Evolutionary conservation across 371 early-diverging fungal genomes (phyloP), one percentile per base, ranked within the genome.

Genomic region (Zychaea mexicana): DNA sequence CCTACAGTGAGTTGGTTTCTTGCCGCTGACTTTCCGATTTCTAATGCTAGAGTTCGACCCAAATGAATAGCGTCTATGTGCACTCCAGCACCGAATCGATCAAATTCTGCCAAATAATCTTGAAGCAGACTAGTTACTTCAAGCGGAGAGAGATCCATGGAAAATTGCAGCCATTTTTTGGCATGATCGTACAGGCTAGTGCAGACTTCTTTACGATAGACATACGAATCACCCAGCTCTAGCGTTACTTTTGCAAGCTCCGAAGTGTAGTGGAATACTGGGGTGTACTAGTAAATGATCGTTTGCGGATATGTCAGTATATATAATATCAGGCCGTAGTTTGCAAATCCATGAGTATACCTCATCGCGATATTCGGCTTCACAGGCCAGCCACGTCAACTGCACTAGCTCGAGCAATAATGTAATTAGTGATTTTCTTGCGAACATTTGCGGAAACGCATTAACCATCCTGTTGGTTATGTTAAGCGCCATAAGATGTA

Each of bases 311-410:
- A n/a, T n/a, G n/a, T n/a, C n/a, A n/a, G n/a, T n/a, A n/a, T n/a
- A n/a, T n/a, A n/a, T n/a, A n/a, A n/a, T n/a, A n/a, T n/a, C n/a
- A n/a, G n/a, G n/a, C n/a, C n/a, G n/a, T n/a, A n/a, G n/a, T n/a
- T n/a, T n/a, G n/a, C n/a, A n/a, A n/a, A n/a, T n/a, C n/a, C n/a
- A n/a, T n/a, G n/a, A n/a, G 9, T 31, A n/a, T 71, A 76, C 80
- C 68, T 92, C 92, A 61, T 92, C 92, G 33, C 88, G 84, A 61
- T 88, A 85, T 78, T 90, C 92, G 15, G 90, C 89, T 66, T 92
- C 90, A 61, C 93, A 94, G 60, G 90, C 84, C 52, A 85, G 72
- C 93, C 93, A 94, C 6, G 90, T 72, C 1, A 94, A 72, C 45
- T 93, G 92, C 10, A 91, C 85, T 22, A 94, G 67, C 74, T 94